Conservation (phyloP, 2,329 filamentous ascomycete species). For the Aspergillus ibericus region DNA sequence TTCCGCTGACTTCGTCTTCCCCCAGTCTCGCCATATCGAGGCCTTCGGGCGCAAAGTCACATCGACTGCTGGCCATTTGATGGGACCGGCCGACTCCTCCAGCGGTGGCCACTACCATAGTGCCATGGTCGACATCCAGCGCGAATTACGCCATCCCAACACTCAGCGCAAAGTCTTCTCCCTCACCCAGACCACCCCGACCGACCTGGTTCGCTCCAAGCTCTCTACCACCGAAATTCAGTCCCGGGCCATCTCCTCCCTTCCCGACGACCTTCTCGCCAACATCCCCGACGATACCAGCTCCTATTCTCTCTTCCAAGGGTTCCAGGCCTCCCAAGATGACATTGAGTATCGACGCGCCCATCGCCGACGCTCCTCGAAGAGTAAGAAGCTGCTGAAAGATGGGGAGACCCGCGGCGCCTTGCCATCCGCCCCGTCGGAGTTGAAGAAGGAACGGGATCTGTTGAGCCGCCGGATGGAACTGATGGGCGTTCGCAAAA, state of each 20-base stretch:
- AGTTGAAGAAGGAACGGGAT: conserved; percentile 77
- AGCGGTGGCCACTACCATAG: conserved; percentile 72
- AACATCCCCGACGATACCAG: conserved; percentile 87
- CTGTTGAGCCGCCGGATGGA: conserved; percentile 81
- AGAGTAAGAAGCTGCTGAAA: conserved; percentile 71
- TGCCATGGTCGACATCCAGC: conserved; percentile 86
- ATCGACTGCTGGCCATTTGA: conserved; percentile 86
- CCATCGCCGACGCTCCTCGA: conserved; percentile 67
- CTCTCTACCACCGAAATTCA: conserved; percentile 91
- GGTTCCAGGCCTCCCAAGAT: conserved; percentile 81
- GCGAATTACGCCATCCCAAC: conserved; percentile 78
- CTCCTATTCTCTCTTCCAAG: conserved; percentile 90
- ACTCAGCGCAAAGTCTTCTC: conserved; percentile 90
- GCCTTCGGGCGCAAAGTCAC: conserved; percentile 94
- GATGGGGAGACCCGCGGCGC: conserved; percentile 58
- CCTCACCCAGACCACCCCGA: conserved; percentile 86
- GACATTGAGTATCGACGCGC: conserved; percentile 65
- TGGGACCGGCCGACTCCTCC: conserved; percentile 62
- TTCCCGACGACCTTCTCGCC: conserved; percentile 84
- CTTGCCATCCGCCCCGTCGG: conserved; percentile 65
- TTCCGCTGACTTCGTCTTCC: background rate
- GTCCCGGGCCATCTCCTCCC: conserved; percentile 81
- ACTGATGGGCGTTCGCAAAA: conserved; percentile 89
- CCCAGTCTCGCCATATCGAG: conserved; percentile 80
- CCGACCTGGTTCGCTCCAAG: conserved; percentile 87